A percentile compares a stretch with the other conserved stretches of the same genome.
Conservation (phyloP, 108 stramenopile species). For the Pinguiococcus pyrenoidosus region DNA sequence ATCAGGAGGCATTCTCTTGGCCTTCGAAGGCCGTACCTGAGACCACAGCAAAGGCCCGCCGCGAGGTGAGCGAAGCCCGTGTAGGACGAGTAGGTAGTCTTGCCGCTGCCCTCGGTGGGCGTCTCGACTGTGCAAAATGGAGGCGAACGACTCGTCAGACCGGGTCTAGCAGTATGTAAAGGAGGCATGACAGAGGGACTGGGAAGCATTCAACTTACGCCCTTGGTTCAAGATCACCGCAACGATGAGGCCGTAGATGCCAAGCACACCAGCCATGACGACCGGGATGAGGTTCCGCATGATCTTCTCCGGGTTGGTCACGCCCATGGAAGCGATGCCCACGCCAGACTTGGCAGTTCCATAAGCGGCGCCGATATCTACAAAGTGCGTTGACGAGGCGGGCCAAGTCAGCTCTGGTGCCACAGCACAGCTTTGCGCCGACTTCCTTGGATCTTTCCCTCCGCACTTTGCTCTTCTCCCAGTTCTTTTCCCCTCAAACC, state of each 20-base stretch:
- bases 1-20: not conserved
- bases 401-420: not conserved
- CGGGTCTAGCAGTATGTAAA: not conserved
- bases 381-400: not conserved
- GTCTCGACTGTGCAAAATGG: too few species aligned
- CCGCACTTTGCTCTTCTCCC: not conserved
- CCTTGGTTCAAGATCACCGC: slow-evolving; percentile 80
- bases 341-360: slow-evolving; percentile 96
- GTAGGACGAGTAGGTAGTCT: slow-evolving; percentile 65
- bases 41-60: slow-evolving; percentile 92
- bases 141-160: too few species aligned
- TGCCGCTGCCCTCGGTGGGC: not conserved
- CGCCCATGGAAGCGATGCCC: slow-evolving; percentile 94
- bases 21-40: slow-evolving; percentile 37
- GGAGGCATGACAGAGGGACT: not conserved
- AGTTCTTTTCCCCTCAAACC: too few species aligned
- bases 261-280: slow-evolving; percentile 98
- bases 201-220: slow-evolving; percentile 35
- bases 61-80: slow-evolving; percentile 93
- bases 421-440: not conserved
- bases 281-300: slow-evolving; percentile 99
- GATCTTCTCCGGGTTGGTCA: slow-evolving; percentile 93
- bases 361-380: slow-evolving; percentile 91
- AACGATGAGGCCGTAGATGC: slow-evolving; percentile 98
- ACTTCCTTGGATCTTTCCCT: not conserved